Conservation (phyloP, 2,329 filamentous ascomycete species). For the Hymenoscyphus infarciens region DNA sequence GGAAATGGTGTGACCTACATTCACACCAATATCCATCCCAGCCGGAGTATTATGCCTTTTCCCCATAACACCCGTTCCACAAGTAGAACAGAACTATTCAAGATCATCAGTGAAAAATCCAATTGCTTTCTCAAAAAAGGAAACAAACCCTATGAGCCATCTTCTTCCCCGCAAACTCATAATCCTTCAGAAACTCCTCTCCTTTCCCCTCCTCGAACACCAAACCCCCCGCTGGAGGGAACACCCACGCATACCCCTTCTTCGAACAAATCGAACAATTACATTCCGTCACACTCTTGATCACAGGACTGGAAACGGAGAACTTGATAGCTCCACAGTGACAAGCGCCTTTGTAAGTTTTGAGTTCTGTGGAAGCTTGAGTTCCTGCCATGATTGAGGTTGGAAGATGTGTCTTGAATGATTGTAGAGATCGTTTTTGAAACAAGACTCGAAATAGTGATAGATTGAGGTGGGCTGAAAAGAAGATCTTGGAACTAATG, state of each 20-base stretch:
- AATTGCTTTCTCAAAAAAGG: background rate
- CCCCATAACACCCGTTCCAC: conserved; percentile 44
- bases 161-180: conserved; percentile 41
- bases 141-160: conserved; percentile 41
- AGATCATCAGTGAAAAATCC: too few species aligned
- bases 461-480: background rate
- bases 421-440: background rate
- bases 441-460: background rate
- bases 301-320: conserved; percentile 51
- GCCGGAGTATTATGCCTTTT: conserved; percentile 31
- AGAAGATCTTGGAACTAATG: too few species aligned
- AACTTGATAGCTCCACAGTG: conserved; percentile 54
- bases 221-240: conserved; percentile 36
- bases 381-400: conserved; percentile 1
- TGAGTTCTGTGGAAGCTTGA: conserved; percentile 11
- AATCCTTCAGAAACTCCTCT: conserved; percentile 40
- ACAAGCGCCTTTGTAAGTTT: conserved; percentile 51
- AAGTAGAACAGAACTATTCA: conserved; percentile 49
- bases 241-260: conserved; percentile 44
- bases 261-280: conserved; percentile 64
- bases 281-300: conserved; percentile 54
- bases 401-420: background rate
- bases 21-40: conserved; percentile 39
- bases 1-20: conserved; percentile 36
- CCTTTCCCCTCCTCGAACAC: conserved; percentile 52